Percentiles rank a stretch among this genome's conserved stretches.
These are phyloP conservation scores for Saturnispora bothae DNA, from an alignment of 805 yeast genomes.

Conservation along the genomic window DNA sequence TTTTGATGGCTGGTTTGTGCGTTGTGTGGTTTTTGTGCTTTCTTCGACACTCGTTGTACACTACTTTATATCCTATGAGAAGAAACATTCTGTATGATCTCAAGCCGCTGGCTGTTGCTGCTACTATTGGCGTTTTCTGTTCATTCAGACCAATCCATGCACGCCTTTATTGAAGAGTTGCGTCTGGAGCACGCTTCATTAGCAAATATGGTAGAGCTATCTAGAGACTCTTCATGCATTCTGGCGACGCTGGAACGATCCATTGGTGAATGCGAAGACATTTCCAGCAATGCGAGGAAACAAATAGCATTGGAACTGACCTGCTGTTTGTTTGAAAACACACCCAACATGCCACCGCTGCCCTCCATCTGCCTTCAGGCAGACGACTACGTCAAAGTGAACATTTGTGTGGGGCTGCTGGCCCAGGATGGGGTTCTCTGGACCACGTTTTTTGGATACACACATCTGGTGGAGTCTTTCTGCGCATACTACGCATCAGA, in stretches of 20 bases:
- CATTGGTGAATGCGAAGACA: background rate
- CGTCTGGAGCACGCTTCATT: too few relatives aligned
- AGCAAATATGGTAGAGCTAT: background rate
- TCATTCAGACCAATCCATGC: too few relatives aligned
- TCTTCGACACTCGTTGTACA: too few relatives aligned
- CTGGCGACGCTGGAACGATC: constrained; percentile 1
- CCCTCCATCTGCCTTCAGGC: background rate
- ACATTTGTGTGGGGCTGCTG: constrained; percentile 11
- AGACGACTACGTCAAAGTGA: background rate
- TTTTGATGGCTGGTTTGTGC: too few relatives aligned
- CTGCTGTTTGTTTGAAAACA: constrained; percentile 11
- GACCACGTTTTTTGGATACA: constrained; percentile 19
- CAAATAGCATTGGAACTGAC: constrained; percentile 13
- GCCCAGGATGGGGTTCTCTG: constrained; percentile 10
- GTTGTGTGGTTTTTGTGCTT: too few relatives aligned
- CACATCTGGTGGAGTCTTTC: constrained; percentile 10
- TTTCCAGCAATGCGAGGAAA: constrained; percentile 2
- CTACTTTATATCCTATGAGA: too few relatives aligned
- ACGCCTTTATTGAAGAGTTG: too few relatives aligned
- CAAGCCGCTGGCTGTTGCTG: too few relatives aligned
- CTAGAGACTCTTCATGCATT: constrained; percentile 2
- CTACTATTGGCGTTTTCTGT: too few relatives aligned
- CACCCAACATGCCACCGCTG: background rate
- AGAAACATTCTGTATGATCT: too few relatives aligned
- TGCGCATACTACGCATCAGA: constrained; percentile 8